Evolutionary conservation across 192 early-diverging fungal species (phyloP).

Genomic region (Backusella psychrophila): DNA sequence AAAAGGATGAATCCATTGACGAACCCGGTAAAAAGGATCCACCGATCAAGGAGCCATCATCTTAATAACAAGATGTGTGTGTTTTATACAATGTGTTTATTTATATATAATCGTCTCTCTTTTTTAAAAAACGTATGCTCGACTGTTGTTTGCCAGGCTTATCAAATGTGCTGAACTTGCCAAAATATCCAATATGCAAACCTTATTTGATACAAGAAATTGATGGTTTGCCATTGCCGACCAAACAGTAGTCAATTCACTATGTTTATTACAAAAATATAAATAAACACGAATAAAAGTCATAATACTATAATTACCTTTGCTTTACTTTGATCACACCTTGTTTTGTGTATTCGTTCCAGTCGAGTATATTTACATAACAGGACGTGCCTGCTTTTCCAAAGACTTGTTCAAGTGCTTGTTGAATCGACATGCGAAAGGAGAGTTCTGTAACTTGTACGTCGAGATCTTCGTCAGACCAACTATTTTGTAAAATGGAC

Average conservation of each 20-base stretch:
- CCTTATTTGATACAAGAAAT: constrained; percentile 16
- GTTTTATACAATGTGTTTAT: no score
- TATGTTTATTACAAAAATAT: not conserved
- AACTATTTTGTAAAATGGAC: not conserved
- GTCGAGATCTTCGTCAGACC: constrained; percentile 7
- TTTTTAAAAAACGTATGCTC: not conserved
- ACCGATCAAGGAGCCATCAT: not conserved
- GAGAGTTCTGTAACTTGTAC: constrained; percentile 21
- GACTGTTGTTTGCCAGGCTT: constrained; percentile 16
- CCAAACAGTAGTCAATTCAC: constrained; percentile 28
- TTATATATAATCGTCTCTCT: not conserved
- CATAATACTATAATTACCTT: constrained; percentile 13
- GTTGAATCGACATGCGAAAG: constrained; percentile 30
- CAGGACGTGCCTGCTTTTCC: constrained; percentile 26
- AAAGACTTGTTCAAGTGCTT: constrained; percentile 19
- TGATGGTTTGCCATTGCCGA: constrained; percentile 18
- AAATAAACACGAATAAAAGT: not conserved
- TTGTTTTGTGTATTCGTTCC: constrained; percentile 20
- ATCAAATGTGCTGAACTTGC: constrained; percentile 24
- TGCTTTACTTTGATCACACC: constrained; percentile 32
- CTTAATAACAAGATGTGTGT: not conserved
- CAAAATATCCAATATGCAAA: constrained; percentile 25
- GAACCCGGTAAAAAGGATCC: not conserved
- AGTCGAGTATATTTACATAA: constrained; percentile 30
- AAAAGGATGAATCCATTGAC: not conserved